Conservation (phyloP, 2,329 filamentous ascomycete genomes). For the Aureobasidium sp. region DNA sequence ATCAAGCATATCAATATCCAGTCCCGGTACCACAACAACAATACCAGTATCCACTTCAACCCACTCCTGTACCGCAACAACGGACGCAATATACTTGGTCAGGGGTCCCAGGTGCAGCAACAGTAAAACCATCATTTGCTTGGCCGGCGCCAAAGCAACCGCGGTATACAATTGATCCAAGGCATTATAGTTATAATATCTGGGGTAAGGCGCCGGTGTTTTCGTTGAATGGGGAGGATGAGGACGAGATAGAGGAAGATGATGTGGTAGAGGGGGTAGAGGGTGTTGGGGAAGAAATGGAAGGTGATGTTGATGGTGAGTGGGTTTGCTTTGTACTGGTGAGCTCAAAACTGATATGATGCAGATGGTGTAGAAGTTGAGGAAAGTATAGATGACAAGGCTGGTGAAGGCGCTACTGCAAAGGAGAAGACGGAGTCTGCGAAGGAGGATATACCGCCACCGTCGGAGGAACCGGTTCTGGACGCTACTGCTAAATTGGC, state of each 20-base stretch:
- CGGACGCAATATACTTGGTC: neutral
- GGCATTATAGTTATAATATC: constrained; percentile 8
- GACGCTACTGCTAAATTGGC: neutral
- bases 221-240: constrained; percentile 3
- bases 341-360: neutral
- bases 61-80: neutral
- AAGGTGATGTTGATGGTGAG: neutral
- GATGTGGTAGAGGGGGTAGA: neutral
- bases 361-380: neutral
- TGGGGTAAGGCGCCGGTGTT: constrained; percentile 11
- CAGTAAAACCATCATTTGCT: neutral
- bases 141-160: neutral
- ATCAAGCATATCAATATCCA: neutral
- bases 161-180: constrained; percentile 10
- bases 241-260: neutral
- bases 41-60: neutral
- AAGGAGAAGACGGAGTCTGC: neutral
- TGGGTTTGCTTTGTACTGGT: neutral
- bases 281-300: neutral
- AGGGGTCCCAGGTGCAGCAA: neutral
- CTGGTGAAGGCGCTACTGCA: neutral
- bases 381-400: neutral
- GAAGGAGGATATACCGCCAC: neutral
- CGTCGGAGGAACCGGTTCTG: neutral
- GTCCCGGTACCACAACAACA: neutral